phyloP scores from a whole-genome alignment of 805 yeast species.

The Ogataea ganodermae region DNA sequence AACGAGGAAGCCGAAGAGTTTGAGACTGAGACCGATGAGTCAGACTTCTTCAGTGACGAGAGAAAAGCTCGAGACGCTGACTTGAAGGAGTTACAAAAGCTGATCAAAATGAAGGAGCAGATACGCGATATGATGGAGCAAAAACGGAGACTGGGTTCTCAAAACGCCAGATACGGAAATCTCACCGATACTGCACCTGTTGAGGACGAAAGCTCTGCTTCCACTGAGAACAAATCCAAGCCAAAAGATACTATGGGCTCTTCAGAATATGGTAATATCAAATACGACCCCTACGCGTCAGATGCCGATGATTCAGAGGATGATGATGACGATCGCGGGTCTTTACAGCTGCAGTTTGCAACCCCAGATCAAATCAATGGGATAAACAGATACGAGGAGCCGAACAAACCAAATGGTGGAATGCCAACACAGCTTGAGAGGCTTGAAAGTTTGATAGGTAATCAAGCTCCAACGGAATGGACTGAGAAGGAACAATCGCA shows the following conservation, averaged over 20 bases:
- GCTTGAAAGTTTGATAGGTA: slow-evolving; percentile 4
- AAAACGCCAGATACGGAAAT: neutral
- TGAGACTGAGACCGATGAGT: slow-evolving; percentile 1
- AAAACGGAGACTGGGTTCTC: neutral
- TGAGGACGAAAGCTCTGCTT: too few species aligned
- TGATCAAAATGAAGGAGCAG: slow-evolving; percentile 9
- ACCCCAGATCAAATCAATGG: slow-evolving; percentile 20
- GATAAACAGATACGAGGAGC: too few species aligned
- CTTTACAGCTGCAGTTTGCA: slow-evolving; percentile 27
- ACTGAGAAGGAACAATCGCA: neutral
- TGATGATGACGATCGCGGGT: neutral
- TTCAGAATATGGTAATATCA: too few species aligned
- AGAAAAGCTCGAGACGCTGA: slow-evolving; percentile 20
- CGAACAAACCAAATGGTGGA: too few species aligned
- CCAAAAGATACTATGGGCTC: too few species aligned
- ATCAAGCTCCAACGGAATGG: neutral
- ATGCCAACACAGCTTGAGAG: slow-evolving; percentile 1
- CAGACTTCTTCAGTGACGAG: slow-evolving; percentile 24
- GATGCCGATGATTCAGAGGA: too few species aligned
- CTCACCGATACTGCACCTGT: too few species aligned
- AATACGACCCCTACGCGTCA: too few species aligned
- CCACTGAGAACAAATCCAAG: too few species aligned
- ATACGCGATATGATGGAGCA: slow-evolving; percentile 10
- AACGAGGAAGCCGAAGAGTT: slow-evolving; percentile 6
- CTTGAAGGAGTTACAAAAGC: slow-evolving; percentile 10